Evolutionary conservation across 192 early-diverging fungal genomes (phyloP), one percentile per base, ranked within the genome.

Genomic region (Geosiphon pyriformis): DNA sequence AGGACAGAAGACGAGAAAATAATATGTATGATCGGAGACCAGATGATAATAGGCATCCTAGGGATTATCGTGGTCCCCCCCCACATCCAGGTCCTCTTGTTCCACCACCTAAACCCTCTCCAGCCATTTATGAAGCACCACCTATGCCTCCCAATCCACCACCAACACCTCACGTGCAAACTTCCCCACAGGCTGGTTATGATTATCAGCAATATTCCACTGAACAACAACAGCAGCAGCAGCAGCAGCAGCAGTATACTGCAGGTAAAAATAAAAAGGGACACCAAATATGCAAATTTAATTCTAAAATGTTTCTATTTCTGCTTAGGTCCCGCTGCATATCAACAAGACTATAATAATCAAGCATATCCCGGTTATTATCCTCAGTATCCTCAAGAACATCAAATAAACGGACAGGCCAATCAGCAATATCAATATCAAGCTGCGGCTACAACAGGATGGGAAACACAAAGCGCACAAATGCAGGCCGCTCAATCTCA

Each of bases 91-190:
- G 54, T 6, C 62, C 61, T 4, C 7, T 55, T 18, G 50, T 17
- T 0, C 71, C 75, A 22, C 74, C 76, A 22, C 70, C 74, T 6
- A 74, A 72, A 50, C 70, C 74, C 2, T 70, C 74, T 27, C 67
- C 59, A 17, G 48, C 58, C 22, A 66, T 68, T 53, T 76, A 72
- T 68, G 76, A 78, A 60, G 67, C 70, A 51, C 65, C 61, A 1
- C 68, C 65, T 15, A 69, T 67, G 52, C 72, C 63, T 25, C 50
- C 63, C 2, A 59, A 47, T 29, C 72, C 59, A 54, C 65, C 56
- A 32, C 70, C 70, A 29, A 56, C 70, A 18, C 74, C 73, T 20
- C 68, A 64, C 42, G 60, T 72, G n/a, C 75, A 72, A 11, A 6
- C 37, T 10, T 69, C 71, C 22, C 67, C 74, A 29, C 48, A 65